phyloP scores from a whole-genome alignment of 176 grass and related monocot genomes.

The Cenchrus purpureus region DNA sequence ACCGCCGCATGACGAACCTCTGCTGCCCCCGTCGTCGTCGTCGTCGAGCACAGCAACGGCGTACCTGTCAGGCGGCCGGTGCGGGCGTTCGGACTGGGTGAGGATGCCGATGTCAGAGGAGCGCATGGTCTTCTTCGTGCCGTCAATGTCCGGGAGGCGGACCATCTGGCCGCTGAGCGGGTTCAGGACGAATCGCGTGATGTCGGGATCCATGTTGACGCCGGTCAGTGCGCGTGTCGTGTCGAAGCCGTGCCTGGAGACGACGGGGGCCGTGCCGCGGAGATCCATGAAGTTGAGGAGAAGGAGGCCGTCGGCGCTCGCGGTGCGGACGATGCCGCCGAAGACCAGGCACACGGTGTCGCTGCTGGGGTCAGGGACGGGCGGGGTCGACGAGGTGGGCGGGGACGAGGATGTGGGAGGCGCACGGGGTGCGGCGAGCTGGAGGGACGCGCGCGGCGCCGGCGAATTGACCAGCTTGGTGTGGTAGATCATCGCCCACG shows the following conservation, averaged over 20 bases:
- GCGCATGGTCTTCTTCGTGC: background rate
- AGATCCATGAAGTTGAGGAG: slow-evolving; percentile 29
- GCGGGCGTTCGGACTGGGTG: background rate
- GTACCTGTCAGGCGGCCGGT: slow-evolving; percentile 35
- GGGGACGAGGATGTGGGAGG: slow-evolving; percentile 35
- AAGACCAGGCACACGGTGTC: background rate
- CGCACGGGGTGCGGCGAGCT: background rate
- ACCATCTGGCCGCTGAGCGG: slow-evolving; percentile 34
- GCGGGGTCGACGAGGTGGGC: slow-evolving; percentile 22
- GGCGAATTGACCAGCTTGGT: background rate
- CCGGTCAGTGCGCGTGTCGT: background rate
- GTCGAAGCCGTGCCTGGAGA: background rate
- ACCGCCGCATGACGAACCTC: slow-evolving; percentile 29
- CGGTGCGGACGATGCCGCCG: background rate
- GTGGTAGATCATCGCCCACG: slow-evolving; percentile 14
- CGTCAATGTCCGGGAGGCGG: slow-evolving; percentile 27
- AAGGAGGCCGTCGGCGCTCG: slow-evolving; percentile 45
- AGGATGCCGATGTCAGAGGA: background rate
- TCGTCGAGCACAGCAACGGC: slow-evolving; percentile 26
- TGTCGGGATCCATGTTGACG: background rate
- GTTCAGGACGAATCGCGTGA: slow-evolving; percentile 36
- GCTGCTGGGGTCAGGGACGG: background rate
- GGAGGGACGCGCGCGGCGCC: background rate
- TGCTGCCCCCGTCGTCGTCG: background rate
- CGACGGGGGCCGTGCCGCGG: background rate